Percentiles rank a stretch among this genome's conserved stretches.
Evolutionary conservation across 2,329 filamentous ascomycete species (phyloP).

Genomic region (Thelonectria rubi): DNA sequence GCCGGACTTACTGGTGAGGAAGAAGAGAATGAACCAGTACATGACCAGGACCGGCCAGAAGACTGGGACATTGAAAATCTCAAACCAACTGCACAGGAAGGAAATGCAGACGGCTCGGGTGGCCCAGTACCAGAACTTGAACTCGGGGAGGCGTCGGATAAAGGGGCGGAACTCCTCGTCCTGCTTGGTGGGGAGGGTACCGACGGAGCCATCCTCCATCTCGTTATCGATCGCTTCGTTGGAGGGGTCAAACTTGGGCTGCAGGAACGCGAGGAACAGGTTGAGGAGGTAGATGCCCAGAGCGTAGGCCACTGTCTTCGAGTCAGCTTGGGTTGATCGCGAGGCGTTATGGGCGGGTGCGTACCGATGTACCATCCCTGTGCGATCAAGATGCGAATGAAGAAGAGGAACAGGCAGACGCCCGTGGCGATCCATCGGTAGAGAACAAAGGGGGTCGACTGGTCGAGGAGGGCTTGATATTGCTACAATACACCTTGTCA

Average conservation of each 20-base stretch:
- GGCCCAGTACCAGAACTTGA: conserved; percentile 99
- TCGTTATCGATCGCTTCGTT: conserved; percentile 91
- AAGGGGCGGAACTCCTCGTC: conserved; percentile 99
- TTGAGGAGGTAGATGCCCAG: conserved; percentile 99
- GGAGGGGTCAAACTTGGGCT: conserved; percentile 98
- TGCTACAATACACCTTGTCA: conserved; percentile 62
- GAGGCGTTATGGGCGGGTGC: conserved; percentile 36
- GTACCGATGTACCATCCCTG: conserved; percentile 99
- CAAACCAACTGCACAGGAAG: conserved; percentile 91
- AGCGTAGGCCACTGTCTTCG: conserved; percentile 85
- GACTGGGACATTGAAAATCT: conserved; percentile 94
- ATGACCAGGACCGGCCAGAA: conserved; percentile 99
- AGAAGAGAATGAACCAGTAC: conserved; percentile 98
- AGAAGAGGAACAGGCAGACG: conserved; percentile 80
- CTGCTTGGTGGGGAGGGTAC: conserved; percentile 88
- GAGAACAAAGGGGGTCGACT: conserved; percentile 86
- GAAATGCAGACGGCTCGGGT: conserved; percentile 85
- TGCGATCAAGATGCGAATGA: conserved; percentile 85
- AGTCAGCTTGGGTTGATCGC: conserved; percentile 20
- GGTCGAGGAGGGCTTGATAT: conserved; percentile 94
- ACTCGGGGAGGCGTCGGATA: conserved; percentile 93
- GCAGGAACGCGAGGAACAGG: conserved; percentile 97
- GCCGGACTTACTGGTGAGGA: conserved; percentile 84
- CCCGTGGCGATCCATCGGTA: conserved; percentile 94
- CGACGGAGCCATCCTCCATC: conserved; percentile 90